Evolutionary conservation across 2,329 filamentous ascomycete species (phyloP).

Genomic region (Stagonosporopsis vannaccii): DNA sequence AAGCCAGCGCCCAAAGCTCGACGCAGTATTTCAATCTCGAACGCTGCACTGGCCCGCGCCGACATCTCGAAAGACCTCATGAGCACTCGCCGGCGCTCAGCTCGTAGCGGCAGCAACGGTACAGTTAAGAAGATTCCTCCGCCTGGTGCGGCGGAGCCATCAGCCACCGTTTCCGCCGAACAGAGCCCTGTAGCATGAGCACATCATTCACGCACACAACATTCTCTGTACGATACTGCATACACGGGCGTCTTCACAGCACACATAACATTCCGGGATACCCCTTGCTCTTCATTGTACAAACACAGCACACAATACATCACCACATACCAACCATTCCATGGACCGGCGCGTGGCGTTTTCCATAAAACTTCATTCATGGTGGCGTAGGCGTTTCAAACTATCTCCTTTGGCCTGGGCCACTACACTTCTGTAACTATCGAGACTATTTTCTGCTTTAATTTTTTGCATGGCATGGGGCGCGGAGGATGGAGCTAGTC

Average conservation of each 20-base stretch:
- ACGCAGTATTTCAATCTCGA: slow-evolving; percentile 49
- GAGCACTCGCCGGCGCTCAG: slow-evolving; percentile 48
- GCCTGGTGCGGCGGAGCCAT: slow-evolving; percentile 18
- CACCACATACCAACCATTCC: slow-evolving; percentile 3
- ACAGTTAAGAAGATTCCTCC: slow-evolving; percentile 58
- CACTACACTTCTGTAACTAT: slow-evolving; percentile 12
- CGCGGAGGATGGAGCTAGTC: not conserved
- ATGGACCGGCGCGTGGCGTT: slow-evolving; percentile 18
- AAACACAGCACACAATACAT: slow-evolving; percentile 14
- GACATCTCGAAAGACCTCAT: slow-evolving; percentile 34
- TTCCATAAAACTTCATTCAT: slow-evolving; percentile 4
- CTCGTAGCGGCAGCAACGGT: slow-evolving; percentile 58
- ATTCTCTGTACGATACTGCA: slow-evolving; percentile 17
- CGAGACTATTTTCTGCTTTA: slow-evolving; percentile 3
- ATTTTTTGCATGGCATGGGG: slow-evolving; percentile 17
- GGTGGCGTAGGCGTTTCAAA: slow-evolving; percentile 2
- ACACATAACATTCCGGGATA: slow-evolving; percentile 10
- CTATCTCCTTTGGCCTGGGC: not conserved
- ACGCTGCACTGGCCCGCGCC: slow-evolving; percentile 46
- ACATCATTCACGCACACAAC: not conserved
- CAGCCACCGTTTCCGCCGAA: slow-evolving; percentile 1
- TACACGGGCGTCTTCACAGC: slow-evolving; percentile 11
- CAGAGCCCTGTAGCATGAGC: slow-evolving; percentile 10
- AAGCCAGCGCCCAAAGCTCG: slow-evolving; percentile 35
- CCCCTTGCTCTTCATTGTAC: slow-evolving; percentile 17